Evolutionary conservation across 1,284 basidiomycete genomes (phyloP), one percentile per base, ranked within the genome.

Genomic region (Pyrrhoderma noxium): DNA sequence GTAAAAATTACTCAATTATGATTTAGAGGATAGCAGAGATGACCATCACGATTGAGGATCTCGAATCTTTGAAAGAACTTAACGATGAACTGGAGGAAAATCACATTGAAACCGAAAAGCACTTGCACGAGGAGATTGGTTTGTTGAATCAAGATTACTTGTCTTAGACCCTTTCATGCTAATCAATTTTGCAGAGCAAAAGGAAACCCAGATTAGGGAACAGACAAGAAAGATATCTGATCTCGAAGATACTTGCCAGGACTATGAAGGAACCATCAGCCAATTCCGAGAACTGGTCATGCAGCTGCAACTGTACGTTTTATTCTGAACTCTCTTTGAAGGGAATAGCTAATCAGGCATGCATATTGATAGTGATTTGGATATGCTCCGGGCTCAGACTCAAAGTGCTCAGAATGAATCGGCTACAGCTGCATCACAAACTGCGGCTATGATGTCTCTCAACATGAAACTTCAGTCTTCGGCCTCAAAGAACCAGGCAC

Each of bases 1-100:
- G 14, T 53, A 23, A 8, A 46, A 5, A 7, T 43, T 11, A 5
- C 37, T 51, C 22, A 27, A 42, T 51, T 35, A 23, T 49, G 51
- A 49, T 35, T 40, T 35, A 89, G 90, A 95, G 89, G 80, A 91
- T 98, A 58, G 95, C 98, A 62, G 92, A 96, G 68, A 93, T 98
- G 86, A 80, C 88, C 3, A 85, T 90, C 50, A 90, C 89, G 0
- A 93, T 98, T 47, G 95, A 98, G 63, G 95, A 99, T 62, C 80
- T 97, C 13, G 95, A 99, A 63, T 84, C 94, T 11, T 79, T 99
- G 47, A 92, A 94, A 65, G 94, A 98, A 61, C 83, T 99, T 50
- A 93, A 86, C 57, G 95, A 99, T 59, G 96, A 99, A 68, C 77
- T 99, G 2, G 96, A 99, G 66, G 95, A 99, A 68, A 93, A 90